Evolutionary conservation across 192 early-diverging fungal genomes (phyloP), one percentile per base, ranked within the genome.

Genomic region (Mortierella claussenii): DNA sequence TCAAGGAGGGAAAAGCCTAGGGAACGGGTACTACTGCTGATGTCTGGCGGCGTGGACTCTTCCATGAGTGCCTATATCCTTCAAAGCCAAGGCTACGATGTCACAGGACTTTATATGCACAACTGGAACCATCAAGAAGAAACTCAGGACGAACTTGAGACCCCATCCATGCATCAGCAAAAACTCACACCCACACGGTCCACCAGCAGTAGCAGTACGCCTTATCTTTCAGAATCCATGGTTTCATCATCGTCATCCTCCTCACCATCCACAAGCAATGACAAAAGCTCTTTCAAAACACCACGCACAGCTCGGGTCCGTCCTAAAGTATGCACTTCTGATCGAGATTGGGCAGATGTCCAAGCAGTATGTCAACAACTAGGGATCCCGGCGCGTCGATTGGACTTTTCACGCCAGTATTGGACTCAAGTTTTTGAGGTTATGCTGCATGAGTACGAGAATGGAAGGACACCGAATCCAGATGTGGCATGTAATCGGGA

Each of bases 1-100:
- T 37, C 34, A 18, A 26, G 53, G 4, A 42, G 1, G 1, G 1
- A 44, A 20, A 23, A 34, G 1, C 51, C 18, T 8, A 74, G 61
- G 26, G 61, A 63, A 20, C 27, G 37, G 43, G 92, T 98, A 3
- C 84, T 92, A 7, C 69, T 98, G 2, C 90, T 90, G 17, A 92
- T 98, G 91, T 97, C 95, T 0, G 97, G 97, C 28, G 97, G 97
- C 1, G 95, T 99, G 0, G 97, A 99, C 61, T 96, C 95, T 1
- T 92, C 91, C 64, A 93, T 97, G 18, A 87, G 91, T 11, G 95
- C 95, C 0, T 70, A 90, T 28, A 76, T 99, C 15, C 78, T 99
- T 1, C 80, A 90, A 34, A 61, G 80, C 18, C 83, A 87, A 67
- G 87, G 89, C 15, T 89, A 83, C 59, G 50, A 87, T 15, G 89